Evolutionary conservation across 2,329 filamentous ascomycete genomes (phyloP).

Genomic region (Trichoderma pleuroti): DNA sequence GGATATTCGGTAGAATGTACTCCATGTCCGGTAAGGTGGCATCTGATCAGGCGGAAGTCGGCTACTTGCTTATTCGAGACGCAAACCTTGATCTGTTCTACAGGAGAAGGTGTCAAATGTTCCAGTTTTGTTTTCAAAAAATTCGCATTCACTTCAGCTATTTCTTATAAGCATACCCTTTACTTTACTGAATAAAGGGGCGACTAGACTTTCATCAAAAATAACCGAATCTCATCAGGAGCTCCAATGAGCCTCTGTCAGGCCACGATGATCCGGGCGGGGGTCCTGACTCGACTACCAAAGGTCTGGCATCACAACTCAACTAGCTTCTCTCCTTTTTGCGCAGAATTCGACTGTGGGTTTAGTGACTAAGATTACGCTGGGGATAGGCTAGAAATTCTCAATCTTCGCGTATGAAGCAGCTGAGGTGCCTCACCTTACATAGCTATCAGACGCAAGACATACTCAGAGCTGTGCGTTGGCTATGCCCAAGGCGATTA

Average conservation of each 20-base stretch:
- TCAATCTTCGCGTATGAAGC: conserved; percentile 1
- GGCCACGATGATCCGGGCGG: not conserved
- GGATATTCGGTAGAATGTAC: not conserved
- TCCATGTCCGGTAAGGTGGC: not conserved
- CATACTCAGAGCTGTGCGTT: conserved; percentile 27
- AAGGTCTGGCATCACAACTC: not conserved
- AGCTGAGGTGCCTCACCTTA: conserved; percentile 25
- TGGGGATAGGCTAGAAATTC: not conserved
- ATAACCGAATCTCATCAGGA: not conserved
- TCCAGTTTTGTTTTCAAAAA: not conserved
- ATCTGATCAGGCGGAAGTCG: not conserved
- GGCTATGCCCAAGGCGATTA: no score
- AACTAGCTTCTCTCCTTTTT: not conserved
- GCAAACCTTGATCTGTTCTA: not conserved
- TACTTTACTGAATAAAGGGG: not conserved
- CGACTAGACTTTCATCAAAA: not conserved
- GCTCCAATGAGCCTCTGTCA: not conserved
- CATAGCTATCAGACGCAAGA: conserved; percentile 30
- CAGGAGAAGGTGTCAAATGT: not conserved
- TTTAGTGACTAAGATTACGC: not conserved
- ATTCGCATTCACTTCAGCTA: not conserved
- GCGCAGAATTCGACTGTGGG: not conserved
- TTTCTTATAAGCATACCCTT: not conserved
- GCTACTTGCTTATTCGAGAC: not conserved
- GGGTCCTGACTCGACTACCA: not conserved